These are phyloP conservation scores for Lophium mytilinum DNA, from an alignment of 495 filamentous ascomycete species.

Conservation along the genomic window DNA sequence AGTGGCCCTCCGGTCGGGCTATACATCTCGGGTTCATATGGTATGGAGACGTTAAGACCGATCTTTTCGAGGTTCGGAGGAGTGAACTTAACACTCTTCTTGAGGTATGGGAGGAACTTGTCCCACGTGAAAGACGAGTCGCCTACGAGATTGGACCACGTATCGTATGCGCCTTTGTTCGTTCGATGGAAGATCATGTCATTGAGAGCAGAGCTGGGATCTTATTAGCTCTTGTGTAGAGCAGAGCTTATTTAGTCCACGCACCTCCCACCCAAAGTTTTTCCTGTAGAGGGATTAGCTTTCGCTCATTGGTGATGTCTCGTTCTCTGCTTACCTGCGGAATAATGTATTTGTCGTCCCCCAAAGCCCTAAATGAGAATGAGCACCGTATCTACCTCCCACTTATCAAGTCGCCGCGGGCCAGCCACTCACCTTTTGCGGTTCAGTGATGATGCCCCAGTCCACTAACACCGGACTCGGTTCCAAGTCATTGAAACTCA, in stretches of 20 bases:
- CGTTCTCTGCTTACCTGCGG: slow-evolving; percentile 25
- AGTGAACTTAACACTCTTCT: not conserved
- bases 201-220: not conserved
- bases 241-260: slow-evolving; percentile 17
- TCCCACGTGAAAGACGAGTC: not conserved
- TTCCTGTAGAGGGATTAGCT: too few species aligned
- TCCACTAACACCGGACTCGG: not conserved
- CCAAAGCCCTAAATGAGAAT: not conserved
- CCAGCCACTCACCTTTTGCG: not conserved
- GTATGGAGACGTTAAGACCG: not conserved
- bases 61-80: not conserved
- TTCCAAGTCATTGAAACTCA: not conserved
- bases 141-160: not conserved
- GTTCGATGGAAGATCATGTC: not conserved
- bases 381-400: not conserved
- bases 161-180: not conserved
- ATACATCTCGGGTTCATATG: not conserved
- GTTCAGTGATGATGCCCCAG: not conserved
- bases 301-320: too few species aligned
- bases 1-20: not conserved
- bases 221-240: too few species aligned
- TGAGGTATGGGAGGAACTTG: not conserved
- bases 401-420: not conserved
- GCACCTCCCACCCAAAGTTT: slow-evolving; percentile 29
- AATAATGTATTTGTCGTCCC: slow-evolving; percentile 14